Base-by-base conservation (phyloP, 345 rosid genomes). In the Punica granatum region DNA sequence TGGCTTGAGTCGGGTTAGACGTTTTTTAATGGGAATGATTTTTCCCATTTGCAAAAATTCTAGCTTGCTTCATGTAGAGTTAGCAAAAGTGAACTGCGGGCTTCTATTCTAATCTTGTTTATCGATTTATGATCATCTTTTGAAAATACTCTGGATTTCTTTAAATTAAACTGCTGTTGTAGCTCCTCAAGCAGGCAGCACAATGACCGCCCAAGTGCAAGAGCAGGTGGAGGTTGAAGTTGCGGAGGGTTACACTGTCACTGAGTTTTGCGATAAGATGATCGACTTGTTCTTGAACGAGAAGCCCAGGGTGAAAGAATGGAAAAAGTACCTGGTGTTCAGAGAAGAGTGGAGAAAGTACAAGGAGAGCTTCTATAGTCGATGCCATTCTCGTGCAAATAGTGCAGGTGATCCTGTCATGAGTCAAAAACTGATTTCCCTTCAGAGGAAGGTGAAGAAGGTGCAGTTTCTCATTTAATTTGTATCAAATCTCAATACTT, bases 301-400 rank as follows among this genome's bases (percentile, higher is more conserved):
- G 88, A 94, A 90, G 74, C 87, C 85, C 39, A 79, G 83, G 72
- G 89, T 83, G 7, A 94, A 81, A 68, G 80, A 91, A 26, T 94
- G 95, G 99, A 87, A 80, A 65, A 89, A 84, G 77, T 89, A 80
- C 74, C 68, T 93, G 80, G 83, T 88, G 58, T 79, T 90, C 21
- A 85, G 97, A 74, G 90, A 89, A 60, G 96, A 89, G 74, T 93
- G 96, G 97, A 81, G 79, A 30, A 90, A 87, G 83, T 89, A 90
- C 61, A 86, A 82, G 65, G 82, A 81, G 9, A 74, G 81, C 68
- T 93, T 93, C 80, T 90, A 89, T 51, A 77, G 43, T 26, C 83
- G 87, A 62, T 93, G 98, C 74, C 82, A 64, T 70, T 53, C 70
- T 41, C 75, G 89, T 49, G 91, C 89, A 7, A 85, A 81, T 34